A percentile compares a stretch with the other conserved stretches of the same genome.
Conservation (phyloP, 371 early-diverging fungal species). For the Caulochytrium protostelioides region DNA sequence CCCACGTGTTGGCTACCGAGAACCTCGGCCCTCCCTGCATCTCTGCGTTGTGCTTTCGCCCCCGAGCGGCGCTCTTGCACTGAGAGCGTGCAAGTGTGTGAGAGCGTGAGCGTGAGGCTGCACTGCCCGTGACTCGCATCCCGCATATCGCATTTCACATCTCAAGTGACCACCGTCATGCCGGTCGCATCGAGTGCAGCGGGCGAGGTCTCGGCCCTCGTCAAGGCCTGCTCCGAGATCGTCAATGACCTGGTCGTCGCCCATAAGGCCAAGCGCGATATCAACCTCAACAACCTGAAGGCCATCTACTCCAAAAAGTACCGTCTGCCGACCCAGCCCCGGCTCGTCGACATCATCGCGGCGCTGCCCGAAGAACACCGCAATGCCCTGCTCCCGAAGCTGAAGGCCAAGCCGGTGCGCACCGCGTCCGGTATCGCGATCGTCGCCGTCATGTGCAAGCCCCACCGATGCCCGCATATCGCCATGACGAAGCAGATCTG, state of each 20-base stretch:
- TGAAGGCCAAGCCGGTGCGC: constrained; percentile 95
- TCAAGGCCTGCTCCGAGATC: constrained; percentile 70
- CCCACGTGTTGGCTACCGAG: no score
- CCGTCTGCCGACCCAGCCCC: constrained; percentile 70
- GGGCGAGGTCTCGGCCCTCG: no score
- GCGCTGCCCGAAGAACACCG: constrained; percentile 92
- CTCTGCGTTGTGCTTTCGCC: no score
- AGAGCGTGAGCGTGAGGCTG: no score
- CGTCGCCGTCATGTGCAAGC: constrained; percentile 99
- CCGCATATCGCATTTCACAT: no score
- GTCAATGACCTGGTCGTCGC: constrained; percentile 64
- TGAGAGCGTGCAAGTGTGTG: no score
- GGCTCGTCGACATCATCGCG: constrained; percentile 96
- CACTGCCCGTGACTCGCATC: no score
- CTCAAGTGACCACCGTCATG: no score
- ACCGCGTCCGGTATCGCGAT: constrained; percentile 98
- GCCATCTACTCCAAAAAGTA: constrained; percentile 48
- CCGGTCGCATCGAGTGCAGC: no score
- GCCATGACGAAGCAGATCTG: constrained; percentile 99
- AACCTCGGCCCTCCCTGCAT: no score
- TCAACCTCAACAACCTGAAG: constrained; percentile 75
- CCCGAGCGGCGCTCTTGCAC: no score
- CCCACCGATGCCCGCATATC: constrained; percentile 99
- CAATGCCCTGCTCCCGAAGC: constrained; percentile 54
- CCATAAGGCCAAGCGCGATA: constrained; percentile 28